Percentiles rank a stretch among this genome's conserved stretches.
Conservation (phyloP, 1,284 basidiomycete genomes). For the Xerocomus minutiporus region DNA sequence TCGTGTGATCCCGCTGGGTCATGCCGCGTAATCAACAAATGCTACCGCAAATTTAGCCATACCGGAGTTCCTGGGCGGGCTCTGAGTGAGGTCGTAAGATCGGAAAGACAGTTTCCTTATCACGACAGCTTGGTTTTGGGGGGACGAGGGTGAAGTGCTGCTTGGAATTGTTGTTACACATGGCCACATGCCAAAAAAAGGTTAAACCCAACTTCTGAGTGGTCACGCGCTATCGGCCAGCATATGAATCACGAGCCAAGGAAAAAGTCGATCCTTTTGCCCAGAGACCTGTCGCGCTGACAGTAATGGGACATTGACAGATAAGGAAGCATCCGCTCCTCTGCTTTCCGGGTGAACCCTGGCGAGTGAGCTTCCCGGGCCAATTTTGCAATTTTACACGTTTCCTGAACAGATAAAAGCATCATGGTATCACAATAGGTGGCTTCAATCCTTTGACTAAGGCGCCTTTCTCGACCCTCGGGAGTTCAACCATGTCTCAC, state of each 20-base stretch:
- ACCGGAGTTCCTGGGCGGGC: background rate
- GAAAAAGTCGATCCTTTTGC: background rate
- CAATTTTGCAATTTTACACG: background rate
- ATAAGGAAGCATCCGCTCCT: constrained; percentile 12
- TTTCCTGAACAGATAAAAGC: constrained; percentile 15
- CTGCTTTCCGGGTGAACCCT: background rate
- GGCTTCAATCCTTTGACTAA: background rate
- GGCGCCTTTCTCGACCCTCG: background rate
- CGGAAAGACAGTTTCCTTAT: background rate
- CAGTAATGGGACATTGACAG: background rate
- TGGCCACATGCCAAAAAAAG: constrained; percentile 1
- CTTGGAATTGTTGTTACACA: background rate
- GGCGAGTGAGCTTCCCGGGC: background rate
- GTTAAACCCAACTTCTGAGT: background rate
- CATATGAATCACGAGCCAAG: background rate
- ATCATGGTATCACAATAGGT: background rate
- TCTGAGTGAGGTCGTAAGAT: no score
- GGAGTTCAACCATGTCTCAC: background rate
- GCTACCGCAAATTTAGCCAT: background rate
- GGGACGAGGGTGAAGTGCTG: background rate
- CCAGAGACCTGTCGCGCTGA: background rate
- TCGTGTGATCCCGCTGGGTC: background rate
- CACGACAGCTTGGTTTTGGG: background rate
- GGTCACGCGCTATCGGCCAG: background rate
- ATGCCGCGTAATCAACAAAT: background rate